Conservation (phyloP, 495 filamentous ascomycete genomes). For the Penicillium dipodomyicola region DNA sequence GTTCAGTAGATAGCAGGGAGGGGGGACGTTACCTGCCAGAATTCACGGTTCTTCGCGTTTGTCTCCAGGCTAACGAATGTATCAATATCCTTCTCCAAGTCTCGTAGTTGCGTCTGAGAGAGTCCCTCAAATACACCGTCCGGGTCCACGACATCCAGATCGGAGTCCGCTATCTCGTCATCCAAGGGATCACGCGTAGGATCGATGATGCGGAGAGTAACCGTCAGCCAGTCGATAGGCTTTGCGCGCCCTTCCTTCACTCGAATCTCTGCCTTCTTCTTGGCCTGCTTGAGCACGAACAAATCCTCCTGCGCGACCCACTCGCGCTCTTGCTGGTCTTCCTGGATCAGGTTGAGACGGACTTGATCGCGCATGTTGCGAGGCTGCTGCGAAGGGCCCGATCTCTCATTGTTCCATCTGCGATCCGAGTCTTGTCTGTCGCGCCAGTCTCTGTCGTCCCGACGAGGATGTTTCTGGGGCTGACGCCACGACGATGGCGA, state of each 20-base stretch:
- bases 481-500: slow-evolving; percentile 45
- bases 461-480: slow-evolving; percentile 36
- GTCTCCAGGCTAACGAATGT: slow-evolving; percentile 80
- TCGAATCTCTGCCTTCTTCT: slow-evolving; percentile 95
- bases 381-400: slow-evolving; percentile 27
- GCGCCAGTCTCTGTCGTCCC: slow-evolving; percentile 34
- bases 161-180: slow-evolving; percentile 74
- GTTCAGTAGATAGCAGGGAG: neutral
- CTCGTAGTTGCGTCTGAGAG: slow-evolving; percentile 64
- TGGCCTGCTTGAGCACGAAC: slow-evolving; percentile 94
- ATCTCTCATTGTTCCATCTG: slow-evolving; percentile 23
- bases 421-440: slow-evolving; percentile 25
- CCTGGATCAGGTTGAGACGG: slow-evolving; percentile 59
- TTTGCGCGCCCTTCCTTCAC: slow-evolving; percentile 91
- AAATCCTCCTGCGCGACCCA: slow-evolving; percentile 95
- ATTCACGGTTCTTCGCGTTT: slow-evolving; percentile 73
- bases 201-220: slow-evolving; percentile 85
- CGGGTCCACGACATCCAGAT: slow-evolving; percentile 78
- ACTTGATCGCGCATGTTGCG: slow-evolving; percentile 50
- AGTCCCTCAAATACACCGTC: slow-evolving; percentile 78
- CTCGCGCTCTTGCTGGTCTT: slow-evolving; percentile 73
- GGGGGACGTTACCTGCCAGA: slow-evolving; percentile 65
- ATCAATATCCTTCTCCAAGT: slow-evolving; percentile 83
- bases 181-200: slow-evolving; percentile 73
- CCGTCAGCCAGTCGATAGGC: slow-evolving; percentile 93